Evolutionary conservation across 805 yeast species (phyloP), one percentile per base, ranked within the genome.

Genomic region (Wilhelminamyces savonicus): DNA sequence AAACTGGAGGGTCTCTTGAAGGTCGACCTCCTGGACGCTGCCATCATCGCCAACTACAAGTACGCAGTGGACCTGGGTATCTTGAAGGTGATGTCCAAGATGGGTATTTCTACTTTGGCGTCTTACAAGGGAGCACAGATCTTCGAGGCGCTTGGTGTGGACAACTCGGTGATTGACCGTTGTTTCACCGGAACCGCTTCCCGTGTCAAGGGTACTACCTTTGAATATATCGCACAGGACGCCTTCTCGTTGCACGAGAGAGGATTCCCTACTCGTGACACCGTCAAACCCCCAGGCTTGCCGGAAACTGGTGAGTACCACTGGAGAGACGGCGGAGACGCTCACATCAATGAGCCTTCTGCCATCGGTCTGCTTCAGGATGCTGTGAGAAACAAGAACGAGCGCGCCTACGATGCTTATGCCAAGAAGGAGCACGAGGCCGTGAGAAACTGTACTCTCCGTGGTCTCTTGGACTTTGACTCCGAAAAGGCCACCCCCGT

Each of bases 81-180:
- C 46, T 67, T 86, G 48, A 90, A 92, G 68, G 97, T 92, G 36
- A 90, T 90, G 98, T 86, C 97, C 21, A 90, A 92, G 71, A 92
- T 90, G 97, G 98, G 98, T 70, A 92, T 90, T 47, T 88, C 97
- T 19, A 92, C 98, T 18, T 69, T 90, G 55, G 96, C 97, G 9
- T 85, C 96, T n/a, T 90, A 90, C 65, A 90, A 90, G 65, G 97
- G 97, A 60, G 98, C 98, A 17, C 98, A 90, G 67, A 92, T 90
- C 52, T 90, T 92, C 56, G 98, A 90, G 62, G 95, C 95, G 28
- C 68, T 90, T 38, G 98, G 98, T 59, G 78, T 90, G 38, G 97
- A 92, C 56, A 86, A 88, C 62, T 78, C 94, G 7, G 97, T 90
- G 29, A 83, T 90, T 43, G 97, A 90, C 68, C 71, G 87, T 46